Base-by-base conservation (phyloP, 2,329 filamentous ascomycete species). In the Fusarium virguliforme region DNA sequence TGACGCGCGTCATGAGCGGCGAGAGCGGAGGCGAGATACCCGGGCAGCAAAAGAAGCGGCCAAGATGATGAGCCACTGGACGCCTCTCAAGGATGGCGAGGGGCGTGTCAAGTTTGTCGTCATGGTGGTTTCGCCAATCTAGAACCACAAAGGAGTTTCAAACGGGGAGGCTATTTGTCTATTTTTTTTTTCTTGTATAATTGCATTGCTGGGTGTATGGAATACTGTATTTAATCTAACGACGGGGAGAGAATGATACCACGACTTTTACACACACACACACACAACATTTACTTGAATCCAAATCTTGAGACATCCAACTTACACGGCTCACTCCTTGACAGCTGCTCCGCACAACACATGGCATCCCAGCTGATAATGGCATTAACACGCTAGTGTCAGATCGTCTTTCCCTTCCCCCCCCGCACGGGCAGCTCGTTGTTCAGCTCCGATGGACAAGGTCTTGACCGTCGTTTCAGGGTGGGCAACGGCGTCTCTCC, bases 41-140 rank as follows among this genome's bases (percentile, higher is more conserved):
- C 18, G 18, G 18, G 18, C 18, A 18, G 18, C 68, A 65, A 5
- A 77, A 70, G 56, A 76, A 70, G 48, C 68, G 4, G 55, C 60
- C 40, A 77, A 71, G 62, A 72, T 76, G 65, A 77, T 77, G 74
- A 77, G 75, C 67, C 75, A 77, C 53, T 77, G 75, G 75, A 74
- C 75, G 34, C 75, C 75, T 18, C 58, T 77, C 8, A 77, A 77
- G 63, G 75, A 76, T 34, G 15, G 22, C 0, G 70, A 76, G n/a
- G 70, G 70, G 3, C n/a, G 58, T 7, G 73, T 76, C 53, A 76
- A 75, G 50, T 75, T 74, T 59, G 75, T 77, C 26, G 63, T 74
- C 22, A 68, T 77, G 70, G 51, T 73, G 40, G 55, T 72, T 32
- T 72, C 70, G 6, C 70, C 70, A 41, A 70, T 72, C 18, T 72